These are phyloP conservation scores for Kitagawia praeruptora DNA, from an alignment of 129 eudicot species.

Conservation along the genomic window DNA sequence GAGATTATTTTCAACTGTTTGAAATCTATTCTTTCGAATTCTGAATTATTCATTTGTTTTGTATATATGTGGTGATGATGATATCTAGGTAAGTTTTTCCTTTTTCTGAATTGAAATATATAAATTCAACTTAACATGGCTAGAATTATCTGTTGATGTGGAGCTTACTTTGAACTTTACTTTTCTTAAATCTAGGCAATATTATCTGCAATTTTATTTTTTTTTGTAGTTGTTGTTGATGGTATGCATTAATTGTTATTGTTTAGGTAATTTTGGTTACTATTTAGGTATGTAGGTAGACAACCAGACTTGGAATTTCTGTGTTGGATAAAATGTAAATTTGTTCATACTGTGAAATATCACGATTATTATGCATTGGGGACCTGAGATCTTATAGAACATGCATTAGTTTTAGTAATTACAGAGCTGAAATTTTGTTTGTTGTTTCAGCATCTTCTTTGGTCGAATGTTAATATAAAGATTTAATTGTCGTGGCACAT, in stretches of 20 bases:
- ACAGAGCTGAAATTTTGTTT: neutral
- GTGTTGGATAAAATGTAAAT: neutral
- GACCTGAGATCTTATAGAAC: too few relatives aligned
- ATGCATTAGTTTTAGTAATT: neutral
- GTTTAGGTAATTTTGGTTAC: neutral
- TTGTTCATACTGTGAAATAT: neutral
- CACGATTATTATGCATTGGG: neutral
- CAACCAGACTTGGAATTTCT: neutral
- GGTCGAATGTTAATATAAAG: constrained; percentile 13
- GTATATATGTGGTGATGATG: neutral
- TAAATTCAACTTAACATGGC: neutral
- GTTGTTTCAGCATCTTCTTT: neutral
- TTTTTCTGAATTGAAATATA: too few relatives aligned
- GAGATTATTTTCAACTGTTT: neutral
- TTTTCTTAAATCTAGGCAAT: too few relatives aligned
- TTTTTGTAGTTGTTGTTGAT: neutral
- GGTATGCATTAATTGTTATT: neutral
- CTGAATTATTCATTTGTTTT: neutral
- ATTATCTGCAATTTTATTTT: too few relatives aligned
- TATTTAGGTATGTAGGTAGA: neutral
- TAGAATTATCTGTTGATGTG: neutral
- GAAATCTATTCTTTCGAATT: neutral
- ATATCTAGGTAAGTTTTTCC: neutral
- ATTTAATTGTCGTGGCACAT: constrained; percentile 26
- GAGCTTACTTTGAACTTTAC: neutral